Percentiles rank a stretch among this genome's conserved stretches.
Evolutionary conservation across 2,329 filamentous ascomycete genomes (phyloP).

Genomic region (Sporothrix euskadiensis): DNA sequence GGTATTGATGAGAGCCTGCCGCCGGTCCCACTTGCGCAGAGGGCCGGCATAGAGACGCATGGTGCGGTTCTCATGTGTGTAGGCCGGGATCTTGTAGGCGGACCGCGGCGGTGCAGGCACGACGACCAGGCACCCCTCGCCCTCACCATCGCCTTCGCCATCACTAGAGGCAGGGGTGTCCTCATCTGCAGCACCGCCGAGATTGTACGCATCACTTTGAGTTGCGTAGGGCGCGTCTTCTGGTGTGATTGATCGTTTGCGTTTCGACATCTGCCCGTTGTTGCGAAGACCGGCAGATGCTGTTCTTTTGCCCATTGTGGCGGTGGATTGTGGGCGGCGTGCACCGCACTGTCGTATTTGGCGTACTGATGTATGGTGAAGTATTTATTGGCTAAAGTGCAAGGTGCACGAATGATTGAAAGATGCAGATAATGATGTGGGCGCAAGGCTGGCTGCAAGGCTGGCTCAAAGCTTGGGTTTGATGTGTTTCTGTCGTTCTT

Average conservation of each 20-base stretch:
- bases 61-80: conserved; percentile 28
- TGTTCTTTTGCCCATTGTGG: conserved; percentile 1
- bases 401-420: background rate
- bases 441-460: background rate
- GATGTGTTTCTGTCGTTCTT: background rate
- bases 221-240: background rate
- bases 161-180: background rate
- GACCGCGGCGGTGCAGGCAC: background rate
- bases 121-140: background rate
- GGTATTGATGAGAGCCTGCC: conserved; percentile 42
- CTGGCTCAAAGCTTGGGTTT: background rate
- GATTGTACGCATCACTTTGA: background rate
- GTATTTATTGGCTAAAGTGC: background rate
- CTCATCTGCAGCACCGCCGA: background rate
- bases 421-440: background rate
- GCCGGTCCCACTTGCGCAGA: conserved; percentile 41
- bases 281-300: background rate
- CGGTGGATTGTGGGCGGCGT: background rate
- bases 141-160: background rate
- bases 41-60: conserved; percentile 43
- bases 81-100: conserved; percentile 28
- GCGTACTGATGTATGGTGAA: background rate
- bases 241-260: background rate
- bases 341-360: background rate
- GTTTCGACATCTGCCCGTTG: background rate